Base-by-base conservation (phyloP, 2,329 filamentous ascomycete genomes). In the Plectosphaerella cucumerina region DNA sequence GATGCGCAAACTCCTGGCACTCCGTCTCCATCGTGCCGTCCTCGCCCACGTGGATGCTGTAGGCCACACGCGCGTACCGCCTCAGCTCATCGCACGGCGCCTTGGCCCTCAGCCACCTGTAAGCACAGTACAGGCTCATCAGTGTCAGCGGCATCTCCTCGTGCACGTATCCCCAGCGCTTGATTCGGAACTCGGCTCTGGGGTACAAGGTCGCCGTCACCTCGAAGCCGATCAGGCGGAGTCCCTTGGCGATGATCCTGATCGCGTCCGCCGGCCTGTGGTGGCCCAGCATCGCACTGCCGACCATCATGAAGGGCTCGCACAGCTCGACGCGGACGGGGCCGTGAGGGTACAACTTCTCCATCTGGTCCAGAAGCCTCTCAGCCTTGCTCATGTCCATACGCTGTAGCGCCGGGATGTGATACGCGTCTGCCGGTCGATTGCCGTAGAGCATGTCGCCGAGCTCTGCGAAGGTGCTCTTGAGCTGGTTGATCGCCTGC, bases 11-110 rank as follows among this genome's bases (percentile, higher is more conserved):
- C 35, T 41, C 22, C 6, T 33, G 20, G 17, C 21, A 20, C 21
- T 41, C 1, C 21, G 21, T 41, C 15, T 48, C 46, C 17, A 26
- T 26, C 23, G 23, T 26, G 23, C 5, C 26, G 14, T 52, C 52
- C 50, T 67, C 63, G 6, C 65, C 66, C 12, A 55, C 50, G 5
- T 47, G 39, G 10, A 68, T 63, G 11, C 52, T 55, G 47, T 65
- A 66, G 1, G 53, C 50, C 9, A 55, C 55, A 1, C 46, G 43
- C 1, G 58, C 57, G 41, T 64, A 65, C 2, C 41, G 10, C 34
- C 53, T 58, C 6, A 49, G 56, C 6, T 48, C 39, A 11, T 41
- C 20, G 22, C 56, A 59, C 11, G 3, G 5, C 10, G 39, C 39
- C 39, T 6, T 18, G 39, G 39, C 17, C 12, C 35, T 15, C 17